A percentile compares a stretch with the other conserved stretches of the same genome.
Evolutionary conservation across 2,329 filamentous ascomycete species (phyloP).

Genomic region (Diaporthe citrichinensis): DNA sequence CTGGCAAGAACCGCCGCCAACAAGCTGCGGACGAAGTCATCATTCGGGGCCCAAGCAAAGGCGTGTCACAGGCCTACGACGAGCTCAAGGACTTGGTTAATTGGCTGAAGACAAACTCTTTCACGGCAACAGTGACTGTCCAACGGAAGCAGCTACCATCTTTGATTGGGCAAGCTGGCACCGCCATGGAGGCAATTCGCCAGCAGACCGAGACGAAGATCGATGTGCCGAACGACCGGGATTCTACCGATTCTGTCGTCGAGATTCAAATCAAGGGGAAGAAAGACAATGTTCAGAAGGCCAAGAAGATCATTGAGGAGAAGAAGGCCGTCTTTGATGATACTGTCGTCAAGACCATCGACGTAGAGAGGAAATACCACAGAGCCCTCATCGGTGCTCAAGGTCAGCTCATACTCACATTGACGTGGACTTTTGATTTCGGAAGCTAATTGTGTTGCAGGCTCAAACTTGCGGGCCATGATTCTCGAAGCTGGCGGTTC

Average conservation of each 20-base stretch:
- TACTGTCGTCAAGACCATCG: slow-evolving; percentile 85
- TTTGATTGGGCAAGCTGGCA: slow-evolving; percentile 90
- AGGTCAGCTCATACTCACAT: slow-evolving; percentile 71
- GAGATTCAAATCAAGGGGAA: slow-evolving; percentile 95
- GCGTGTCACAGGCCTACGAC: slow-evolving; percentile 91
- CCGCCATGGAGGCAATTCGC: slow-evolving; percentile 91
- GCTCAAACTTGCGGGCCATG: slow-evolving; percentile 87
- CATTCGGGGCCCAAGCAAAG: slow-evolving; percentile 91
- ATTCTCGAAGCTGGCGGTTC: slow-evolving; percentile 91
- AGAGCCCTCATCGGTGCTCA: slow-evolving; percentile 88
- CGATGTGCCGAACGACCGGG: slow-evolving; percentile 87
- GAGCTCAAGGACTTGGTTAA: slow-evolving; percentile 91
- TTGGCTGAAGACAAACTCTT: slow-evolving; percentile 90
- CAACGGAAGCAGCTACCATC: slow-evolving; percentile 95
- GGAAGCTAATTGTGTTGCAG: slow-evolving; percentile 64
- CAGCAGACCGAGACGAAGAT: slow-evolving; percentile 89
- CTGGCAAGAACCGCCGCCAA: slow-evolving; percentile 74
- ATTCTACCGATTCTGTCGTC: slow-evolving; percentile 78
- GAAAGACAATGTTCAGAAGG: slow-evolving; percentile 89
- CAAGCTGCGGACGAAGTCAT: slow-evolving; percentile 91
- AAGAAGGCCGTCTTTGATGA: slow-evolving; percentile 90
- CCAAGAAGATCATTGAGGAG: slow-evolving; percentile 90
- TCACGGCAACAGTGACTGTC: slow-evolving; percentile 84
- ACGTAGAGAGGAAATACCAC: slow-evolving; percentile 96
- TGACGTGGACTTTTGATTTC: not conserved